Evolutionary conservation across 106 monocot genomes (phyloP).

Genomic region (Allium fistulosum): DNA sequence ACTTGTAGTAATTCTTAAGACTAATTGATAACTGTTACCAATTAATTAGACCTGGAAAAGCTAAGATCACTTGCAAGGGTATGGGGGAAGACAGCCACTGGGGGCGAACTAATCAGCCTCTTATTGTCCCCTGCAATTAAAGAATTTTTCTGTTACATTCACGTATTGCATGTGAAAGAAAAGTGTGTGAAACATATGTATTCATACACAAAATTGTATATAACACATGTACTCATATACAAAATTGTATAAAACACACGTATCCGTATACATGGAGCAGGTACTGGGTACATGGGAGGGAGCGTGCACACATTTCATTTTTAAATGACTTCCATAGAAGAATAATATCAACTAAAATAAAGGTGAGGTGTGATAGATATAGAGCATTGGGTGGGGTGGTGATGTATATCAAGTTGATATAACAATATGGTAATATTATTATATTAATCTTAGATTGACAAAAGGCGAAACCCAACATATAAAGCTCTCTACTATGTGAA

Average conservation of each 20-base stretch:
- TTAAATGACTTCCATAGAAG: no score
- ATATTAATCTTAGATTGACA: no score
- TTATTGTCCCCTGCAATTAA: conserved; percentile 61
- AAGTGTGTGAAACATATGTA: background rate
- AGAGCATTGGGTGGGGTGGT: no score
- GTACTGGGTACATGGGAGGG: background rate
- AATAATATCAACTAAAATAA: no score
- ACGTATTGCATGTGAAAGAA: background rate
- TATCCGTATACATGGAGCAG: background rate
- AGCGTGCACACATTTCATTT: background rate
- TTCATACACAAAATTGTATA: background rate
- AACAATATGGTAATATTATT: no score
- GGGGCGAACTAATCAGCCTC: conserved; percentile 88
- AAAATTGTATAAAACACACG: background rate
- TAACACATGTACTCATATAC: background rate
- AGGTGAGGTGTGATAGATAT: no score
- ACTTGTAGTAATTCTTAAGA: no score
- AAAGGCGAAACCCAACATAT: no score
- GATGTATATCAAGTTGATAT: no score
- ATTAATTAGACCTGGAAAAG: conserved; percentile 63
- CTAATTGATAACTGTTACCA: background rate
- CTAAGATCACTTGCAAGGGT: conserved; percentile 95
- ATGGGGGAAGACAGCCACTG: conserved; percentile 95
- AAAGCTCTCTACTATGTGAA: no score
- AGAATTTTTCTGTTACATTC: background rate